A percentile compares a stretch with the other conserved stretches of the same genome.
Conservation (phyloP, 2,329 filamentous ascomycete genomes). For the Cercospora zeae-maydis region DNA sequence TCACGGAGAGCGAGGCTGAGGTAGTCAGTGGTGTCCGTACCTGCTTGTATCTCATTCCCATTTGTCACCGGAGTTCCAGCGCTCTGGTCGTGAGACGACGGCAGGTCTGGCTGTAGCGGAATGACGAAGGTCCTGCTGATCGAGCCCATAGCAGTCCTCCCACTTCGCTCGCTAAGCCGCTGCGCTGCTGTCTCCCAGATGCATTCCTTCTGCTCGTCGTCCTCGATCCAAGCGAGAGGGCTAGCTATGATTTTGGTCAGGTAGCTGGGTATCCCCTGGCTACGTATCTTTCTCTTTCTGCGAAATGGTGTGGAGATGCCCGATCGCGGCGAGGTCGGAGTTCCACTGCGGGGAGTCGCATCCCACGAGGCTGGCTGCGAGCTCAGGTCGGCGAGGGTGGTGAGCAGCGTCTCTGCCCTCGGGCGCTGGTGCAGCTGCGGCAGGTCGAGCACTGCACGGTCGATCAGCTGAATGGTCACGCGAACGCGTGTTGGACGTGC, state of each 20-base stretch:
- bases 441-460: slow-evolving; percentile 61
- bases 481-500: slow-evolving; percentile 4
- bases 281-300: slow-evolving; percentile 43
- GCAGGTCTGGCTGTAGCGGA: slow-evolving; percentile 23
- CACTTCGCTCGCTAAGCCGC: slow-evolving; percentile 80
- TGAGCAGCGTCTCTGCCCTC: slow-evolving; percentile 59
- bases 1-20: slow-evolving; percentile 73
- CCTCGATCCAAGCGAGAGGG: slow-evolving; percentile 63
- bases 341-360: slow-evolving; percentile 34
- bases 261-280: slow-evolving; percentile 58
- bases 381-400: slow-evolving; percentile 63
- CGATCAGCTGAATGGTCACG: slow-evolving; percentile 7
- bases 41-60: slow-evolving; percentile 2
- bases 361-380: slow-evolving; percentile 68
- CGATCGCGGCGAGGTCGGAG: slow-evolving; percentile 24
- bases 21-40: slow-evolving; percentile 25
- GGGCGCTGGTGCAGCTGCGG: slow-evolving; percentile 81
- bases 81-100: slow-evolving; percentile 15
- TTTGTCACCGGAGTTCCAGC: slow-evolving; percentile 15
- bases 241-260: slow-evolving; percentile 67
- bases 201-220: slow-evolving; percentile 62
- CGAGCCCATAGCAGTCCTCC: slow-evolving; percentile 65
- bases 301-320: slow-evolving; percentile 26
- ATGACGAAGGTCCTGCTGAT: slow-evolving; percentile 61
- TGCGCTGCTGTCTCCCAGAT: slow-evolving; percentile 77